Evolutionary conservation across 371 early-diverging fungal genomes (phyloP), one percentile per base, ranked within the genome.

Genomic region (Mortierella sp.): DNA sequence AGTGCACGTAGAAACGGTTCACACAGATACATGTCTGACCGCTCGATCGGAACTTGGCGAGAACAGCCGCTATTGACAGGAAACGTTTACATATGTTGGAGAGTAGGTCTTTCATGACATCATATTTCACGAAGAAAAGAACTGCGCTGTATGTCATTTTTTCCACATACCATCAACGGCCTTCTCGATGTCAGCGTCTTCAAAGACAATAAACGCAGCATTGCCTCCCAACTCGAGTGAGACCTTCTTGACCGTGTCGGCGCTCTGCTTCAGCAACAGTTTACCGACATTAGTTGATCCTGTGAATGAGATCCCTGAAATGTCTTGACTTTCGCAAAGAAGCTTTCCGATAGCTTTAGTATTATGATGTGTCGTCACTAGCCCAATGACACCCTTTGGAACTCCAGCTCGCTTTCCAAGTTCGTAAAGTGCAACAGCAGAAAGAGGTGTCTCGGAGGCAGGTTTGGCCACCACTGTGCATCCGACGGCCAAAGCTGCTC

Each of bases 151-250:
- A 14, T 38, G 1, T 55, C 21, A 45, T 1, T 57, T 48, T 42
- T 21, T 21, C 8, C 42, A 19, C 70, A 42, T 82, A 80, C 92
- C 92, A 45, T 91, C 87, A 16, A 92, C 91, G 16, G 94, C 92
- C 52, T 85, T 78, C 50, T 90, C 91, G 26, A 93, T 45, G 72
- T 93, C 92, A 0, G 94, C 93, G 76, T 96, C 95, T 31, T 95
- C 91, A 88, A 98, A 97, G 7, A 97, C 96, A 82, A 98, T 96
- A 78, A 97, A 96, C 4, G 98, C 94, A 14, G 98, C 97, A 78
- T 96, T 96, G 73, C 96, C 97, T 68, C 97, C 97, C 9, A 96
- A 86, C 81, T 96, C 97, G 89, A 96, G 84, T 21, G 96, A 95
- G 0, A 96, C 82, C 77, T 93, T 94, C 90, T 96, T 96, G 88